Base-by-base conservation (phyloP, 225 moss, liverwort and hornwort genomes). In the Neckera pumila region DNA sequence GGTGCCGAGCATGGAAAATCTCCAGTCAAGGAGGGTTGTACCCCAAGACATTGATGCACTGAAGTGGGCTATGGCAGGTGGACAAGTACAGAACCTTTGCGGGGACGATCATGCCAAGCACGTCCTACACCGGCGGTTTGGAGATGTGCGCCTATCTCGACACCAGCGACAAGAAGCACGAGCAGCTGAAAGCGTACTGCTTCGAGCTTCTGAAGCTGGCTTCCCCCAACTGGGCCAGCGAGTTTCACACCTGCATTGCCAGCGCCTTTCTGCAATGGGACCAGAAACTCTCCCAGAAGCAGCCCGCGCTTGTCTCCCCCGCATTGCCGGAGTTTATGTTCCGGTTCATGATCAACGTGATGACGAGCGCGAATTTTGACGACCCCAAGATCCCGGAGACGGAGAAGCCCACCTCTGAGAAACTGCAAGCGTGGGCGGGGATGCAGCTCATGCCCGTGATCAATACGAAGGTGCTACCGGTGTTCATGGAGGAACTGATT, bases 11-110 rank as follows among this genome's bases (percentile, higher is more conserved):
- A 60, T 33, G 81, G 43, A 21, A 19, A 59, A 33, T 61, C 33
- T 31, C 30, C 62, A 43, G 34, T 59, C 34, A 43, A 45, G 26
- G 61, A 9, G 28, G 75, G 49, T 34, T 71, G 25, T n/a, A 54
- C 12, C 38, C 49, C 10, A 25, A 79, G 43, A 43, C 45, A 38
- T 71, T 84, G 90, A 79, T 57, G 66, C 64, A 36, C 14, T 14
- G 62, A 43, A n/a, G 53, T 69, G 67, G 49, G 45, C 5, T 30
- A 21, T 71, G 77, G 45, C 72, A 92, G 84, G 96, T 98, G 42
- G 90, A 90, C 85, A 98, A 98, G 93, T 91, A 92, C 89, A 87
- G 93, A 72, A 86, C 94, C 7, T 98, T 98, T 77, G 89, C 92
- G 21, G 98, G 98, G 34, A 96, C 98, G 16, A 89, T 90, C 88